phyloP scores from a whole-genome alignment of 2,329 filamentous ascomycete species.

The Colletotrichum higginsianum region DNA sequence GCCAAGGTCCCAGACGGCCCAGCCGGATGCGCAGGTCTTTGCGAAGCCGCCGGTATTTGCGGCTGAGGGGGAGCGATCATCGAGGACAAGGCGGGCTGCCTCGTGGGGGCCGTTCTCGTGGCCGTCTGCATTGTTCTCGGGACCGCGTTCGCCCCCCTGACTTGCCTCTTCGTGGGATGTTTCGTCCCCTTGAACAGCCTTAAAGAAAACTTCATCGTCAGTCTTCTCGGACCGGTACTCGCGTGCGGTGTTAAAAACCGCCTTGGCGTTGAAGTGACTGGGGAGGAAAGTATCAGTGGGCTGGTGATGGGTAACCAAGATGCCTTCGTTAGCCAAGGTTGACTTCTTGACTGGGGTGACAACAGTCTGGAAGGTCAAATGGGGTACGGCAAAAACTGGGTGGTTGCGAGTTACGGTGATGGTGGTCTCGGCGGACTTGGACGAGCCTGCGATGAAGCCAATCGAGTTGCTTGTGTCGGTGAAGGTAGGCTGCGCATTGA shows the following conservation, averaged over 20 bases:
- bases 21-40: constrained; percentile 16
- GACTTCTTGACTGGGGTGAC: neutral
- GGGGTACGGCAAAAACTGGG: neutral
- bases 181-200: neutral
- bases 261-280: neutral
- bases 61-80: neutral
- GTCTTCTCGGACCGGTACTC: neutral
- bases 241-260: neutral
- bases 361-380: neutral
- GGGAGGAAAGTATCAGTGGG: no score
- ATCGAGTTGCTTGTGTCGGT: neutral
- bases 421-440: neutral
- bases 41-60: neutral
- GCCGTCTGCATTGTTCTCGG: neutral
- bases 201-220: no score
- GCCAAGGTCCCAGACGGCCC: constrained; percentile 23
- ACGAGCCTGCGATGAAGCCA: neutral
- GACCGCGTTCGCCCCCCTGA: no score
- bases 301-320: neutral
- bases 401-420: neutral
- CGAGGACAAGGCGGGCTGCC: neutral
- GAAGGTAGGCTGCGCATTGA: neutral
- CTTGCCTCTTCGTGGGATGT: no score
- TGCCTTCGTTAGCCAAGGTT: neutral
- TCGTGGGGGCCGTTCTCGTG: neutral